Evolutionary conservation across 129 eudicot species (phyloP).

Genomic region (Helichrysum umbraculigerum): DNA sequence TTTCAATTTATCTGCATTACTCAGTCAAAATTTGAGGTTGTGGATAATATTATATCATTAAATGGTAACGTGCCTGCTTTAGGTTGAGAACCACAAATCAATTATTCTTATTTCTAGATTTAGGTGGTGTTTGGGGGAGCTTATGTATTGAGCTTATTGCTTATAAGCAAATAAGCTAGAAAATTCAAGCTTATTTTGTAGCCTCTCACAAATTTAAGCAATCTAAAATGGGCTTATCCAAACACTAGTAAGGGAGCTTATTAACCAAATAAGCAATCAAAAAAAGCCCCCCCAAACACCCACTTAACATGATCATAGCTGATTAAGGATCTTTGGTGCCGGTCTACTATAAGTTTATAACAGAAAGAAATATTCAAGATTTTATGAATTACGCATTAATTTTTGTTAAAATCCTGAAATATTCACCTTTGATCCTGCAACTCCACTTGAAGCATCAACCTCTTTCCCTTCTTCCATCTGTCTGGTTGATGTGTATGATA

Average conservation of each 20-base stretch:
- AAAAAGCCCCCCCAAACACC: too few relatives aligned
- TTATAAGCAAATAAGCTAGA: too few relatives aligned
- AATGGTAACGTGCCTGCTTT: not conserved
- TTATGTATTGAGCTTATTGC: too few relatives aligned
- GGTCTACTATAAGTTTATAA: not conserved
- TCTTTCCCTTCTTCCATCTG: not conserved
- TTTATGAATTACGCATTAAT: not conserved
- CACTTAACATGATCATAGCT: not conserved
- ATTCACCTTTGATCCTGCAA: not conserved
- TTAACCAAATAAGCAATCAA: too few relatives aligned
- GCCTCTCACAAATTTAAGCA: too few relatives aligned
- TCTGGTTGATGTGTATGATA: not conserved
- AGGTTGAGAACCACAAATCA: not conserved
- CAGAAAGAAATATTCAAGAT: not conserved
- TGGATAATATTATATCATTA: not conserved
- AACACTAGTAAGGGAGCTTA: too few relatives aligned
- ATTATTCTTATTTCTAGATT: not conserved
- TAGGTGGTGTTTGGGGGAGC: too few relatives aligned
- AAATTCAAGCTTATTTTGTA: too few relatives aligned
- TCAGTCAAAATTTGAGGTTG: not conserved
- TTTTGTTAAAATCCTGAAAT: not conserved
- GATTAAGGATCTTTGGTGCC: not conserved
- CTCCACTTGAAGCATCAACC: not conserved
- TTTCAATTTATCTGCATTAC: slow-evolving; percentile 1
- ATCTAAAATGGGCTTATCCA: too few relatives aligned